These are phyloP conservation scores for Cladophialophora bantiana DNA, from an alignment of 2,329 filamentous ascomycete genomes.

Conservation along the genomic window DNA sequence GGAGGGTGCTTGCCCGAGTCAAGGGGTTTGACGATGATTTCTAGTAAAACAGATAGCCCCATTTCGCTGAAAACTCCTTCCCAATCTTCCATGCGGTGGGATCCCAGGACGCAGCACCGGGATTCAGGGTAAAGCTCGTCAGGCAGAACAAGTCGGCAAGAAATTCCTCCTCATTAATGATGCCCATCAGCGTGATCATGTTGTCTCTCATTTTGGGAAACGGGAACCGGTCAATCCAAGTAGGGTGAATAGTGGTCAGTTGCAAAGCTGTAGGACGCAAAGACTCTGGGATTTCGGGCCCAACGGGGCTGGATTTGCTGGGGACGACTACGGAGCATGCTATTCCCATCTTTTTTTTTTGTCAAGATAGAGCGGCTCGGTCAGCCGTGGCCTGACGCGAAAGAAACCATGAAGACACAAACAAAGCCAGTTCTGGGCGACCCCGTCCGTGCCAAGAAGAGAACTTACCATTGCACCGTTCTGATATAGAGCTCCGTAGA, in stretches of 20 bases:
- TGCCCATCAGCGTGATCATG: constrained; percentile 43
- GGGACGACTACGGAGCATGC: constrained; percentile 9
- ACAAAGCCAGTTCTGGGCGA: neutral
- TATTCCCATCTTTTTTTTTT: constrained; percentile 25
- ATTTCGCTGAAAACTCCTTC: constrained; percentile 84
- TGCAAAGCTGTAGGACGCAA: constrained; percentile 23
- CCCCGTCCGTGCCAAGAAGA: neutral
- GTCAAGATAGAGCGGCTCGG: neutral
- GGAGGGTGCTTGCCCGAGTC: neutral
- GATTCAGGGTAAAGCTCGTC: constrained; percentile 46
- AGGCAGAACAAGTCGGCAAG: constrained; percentile 46
- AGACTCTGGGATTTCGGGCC: constrained; percentile 21
- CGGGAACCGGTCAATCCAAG: constrained; percentile 53
- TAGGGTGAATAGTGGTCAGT: constrained; percentile 24
- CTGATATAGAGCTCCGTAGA: constrained; percentile 25
- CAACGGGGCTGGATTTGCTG: constrained; percentile 11
- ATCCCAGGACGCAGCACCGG: constrained; percentile 45
- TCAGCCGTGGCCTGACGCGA: constrained; percentile 2
- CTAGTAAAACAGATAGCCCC: constrained; percentile 76
- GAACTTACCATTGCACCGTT: constrained; percentile 25
- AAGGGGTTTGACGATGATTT: neutral
- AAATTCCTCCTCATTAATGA: constrained; percentile 50
- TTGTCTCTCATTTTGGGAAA: constrained; percentile 51
- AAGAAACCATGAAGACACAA: neutral
- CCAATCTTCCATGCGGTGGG: constrained; percentile 47